Evolutionary conservation across 495 filamentous ascomycete genomes (phyloP).

Genomic region (Trypethelium eluteriae): DNA sequence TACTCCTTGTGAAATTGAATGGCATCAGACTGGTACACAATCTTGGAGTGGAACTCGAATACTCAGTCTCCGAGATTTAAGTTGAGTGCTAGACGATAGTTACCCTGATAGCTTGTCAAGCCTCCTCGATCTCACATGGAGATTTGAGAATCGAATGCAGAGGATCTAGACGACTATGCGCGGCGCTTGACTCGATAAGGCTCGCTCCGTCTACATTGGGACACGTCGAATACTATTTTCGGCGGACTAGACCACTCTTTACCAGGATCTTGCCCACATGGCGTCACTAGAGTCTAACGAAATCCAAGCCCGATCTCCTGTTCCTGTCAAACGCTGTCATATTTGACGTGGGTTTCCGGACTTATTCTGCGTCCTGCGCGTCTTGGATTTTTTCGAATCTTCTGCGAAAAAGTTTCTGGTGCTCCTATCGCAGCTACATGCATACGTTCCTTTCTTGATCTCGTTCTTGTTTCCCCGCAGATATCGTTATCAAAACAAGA

Average conservation of each 20-base stretch:
- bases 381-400: background rate
- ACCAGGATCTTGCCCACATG: constrained; percentile 1
- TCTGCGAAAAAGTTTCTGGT: background rate
- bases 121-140: background rate
- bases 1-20: too few species aligned
- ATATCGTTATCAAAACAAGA: constrained; percentile 11
- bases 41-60: too few species aligned
- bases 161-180: background rate
- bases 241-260: background rate
- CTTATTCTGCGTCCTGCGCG: background rate
- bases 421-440: background rate
- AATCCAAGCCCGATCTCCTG: background rate
- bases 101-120: background rate
- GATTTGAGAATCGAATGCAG: background rate
- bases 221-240: background rate
- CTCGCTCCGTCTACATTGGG: constrained; percentile 2
- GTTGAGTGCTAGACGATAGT: too few species aligned
- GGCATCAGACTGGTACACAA: too few species aligned
- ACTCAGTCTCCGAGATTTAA: too few species aligned
- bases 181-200: background rate
- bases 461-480: background rate
- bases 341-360: background rate
- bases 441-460: background rate
- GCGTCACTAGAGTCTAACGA: constrained; percentile 1
- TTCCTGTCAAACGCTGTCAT: background rate